Percentiles rank a stretch among this genome's conserved stretches.
Evolutionary conservation across 495 filamentous ascomycete genomes (phyloP).

Genomic region (Monascus purpureus): DNA sequence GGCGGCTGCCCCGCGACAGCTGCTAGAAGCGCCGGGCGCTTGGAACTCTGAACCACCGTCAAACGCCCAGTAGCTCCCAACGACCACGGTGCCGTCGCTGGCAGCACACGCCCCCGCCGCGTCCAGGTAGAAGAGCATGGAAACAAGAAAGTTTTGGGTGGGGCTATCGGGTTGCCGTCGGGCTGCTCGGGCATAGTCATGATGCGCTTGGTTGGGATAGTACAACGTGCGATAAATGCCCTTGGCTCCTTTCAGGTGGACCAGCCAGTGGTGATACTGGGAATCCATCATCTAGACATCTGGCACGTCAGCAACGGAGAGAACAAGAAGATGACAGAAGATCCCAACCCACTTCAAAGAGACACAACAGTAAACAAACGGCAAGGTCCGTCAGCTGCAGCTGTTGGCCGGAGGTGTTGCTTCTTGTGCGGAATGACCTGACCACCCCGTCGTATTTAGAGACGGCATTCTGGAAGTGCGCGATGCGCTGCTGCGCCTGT

Average conservation of each 20-base stretch:
- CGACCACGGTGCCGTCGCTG: conserved; percentile 24
- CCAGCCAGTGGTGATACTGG: conserved; percentile 26
- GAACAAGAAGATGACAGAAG: background rate
- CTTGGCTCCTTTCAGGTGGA: conserved; percentile 28
- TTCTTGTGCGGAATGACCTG: conserved; percentile 19
- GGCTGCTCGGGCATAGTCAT: conserved; percentile 14
- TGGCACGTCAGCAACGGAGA: background rate
- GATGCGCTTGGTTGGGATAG: conserved; percentile 15
- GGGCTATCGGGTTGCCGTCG: conserved; percentile 23
- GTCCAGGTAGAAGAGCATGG: conserved; percentile 26
- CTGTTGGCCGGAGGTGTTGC: conserved; percentile 14
- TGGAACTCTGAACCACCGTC: conserved; percentile 31
- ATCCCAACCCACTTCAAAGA: conserved; percentile 21
- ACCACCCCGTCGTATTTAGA: conserved; percentile 27
- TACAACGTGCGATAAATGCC: conserved; percentile 28
- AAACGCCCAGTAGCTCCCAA: conserved; percentile 26
- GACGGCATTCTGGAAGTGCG: conserved; percentile 29
- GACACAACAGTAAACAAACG: conserved; percentile 23
- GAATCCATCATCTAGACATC: conserved; percentile 30
- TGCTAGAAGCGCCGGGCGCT: conserved; percentile 21
- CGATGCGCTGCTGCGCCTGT: conserved; percentile 16
- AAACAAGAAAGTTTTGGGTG: conserved; percentile 24
- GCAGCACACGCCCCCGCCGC: conserved; percentile 28
- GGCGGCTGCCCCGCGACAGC: conserved; percentile 9
- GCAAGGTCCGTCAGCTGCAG: conserved; percentile 23